Percentiles rank a stretch among this genome's conserved stretches.
Conservation (phyloP, 176 grass and related monocot species). For the Cenchrus fungigraminus region DNA sequence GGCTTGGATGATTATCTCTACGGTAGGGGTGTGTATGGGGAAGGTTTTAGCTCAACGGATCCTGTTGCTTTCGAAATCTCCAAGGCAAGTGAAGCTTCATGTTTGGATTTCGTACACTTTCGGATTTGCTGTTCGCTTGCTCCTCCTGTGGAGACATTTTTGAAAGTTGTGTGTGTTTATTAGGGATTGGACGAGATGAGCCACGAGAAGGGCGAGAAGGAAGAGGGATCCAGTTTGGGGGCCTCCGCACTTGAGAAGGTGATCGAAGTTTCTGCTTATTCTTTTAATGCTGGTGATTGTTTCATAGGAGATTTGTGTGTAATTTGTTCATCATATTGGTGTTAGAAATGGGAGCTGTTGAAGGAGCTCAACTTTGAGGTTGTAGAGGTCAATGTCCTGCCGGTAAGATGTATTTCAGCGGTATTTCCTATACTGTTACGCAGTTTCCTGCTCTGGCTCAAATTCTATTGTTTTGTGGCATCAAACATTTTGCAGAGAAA, state of each 20-base stretch:
- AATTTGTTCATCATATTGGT: conserved; percentile 34
- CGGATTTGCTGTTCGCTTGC: neutral
- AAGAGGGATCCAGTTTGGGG: conserved; percentile 35
- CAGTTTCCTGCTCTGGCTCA: conserved; percentile 28
- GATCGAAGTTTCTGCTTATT: conserved; percentile 34
- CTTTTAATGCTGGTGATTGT: conserved; percentile 22
- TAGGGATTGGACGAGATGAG: conserved; percentile 44
- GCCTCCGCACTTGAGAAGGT: conserved; percentile 51
- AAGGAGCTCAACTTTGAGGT: conserved; percentile 71
- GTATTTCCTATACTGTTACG: conserved; percentile 1
- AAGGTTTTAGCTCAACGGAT: conserved; percentile 30
- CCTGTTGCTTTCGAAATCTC: neutral
- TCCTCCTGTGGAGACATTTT: neutral
- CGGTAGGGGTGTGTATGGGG: conserved; percentile 21
- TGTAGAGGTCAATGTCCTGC: conserved; percentile 66
- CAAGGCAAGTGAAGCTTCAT: conserved; percentile 35
- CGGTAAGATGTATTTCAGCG: conserved; percentile 49
- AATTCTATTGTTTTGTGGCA: conserved; percentile 22
- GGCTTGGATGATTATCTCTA: conserved; percentile 37
- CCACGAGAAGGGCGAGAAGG: conserved; percentile 37
- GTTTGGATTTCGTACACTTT: neutral
- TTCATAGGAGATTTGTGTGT: neutral
- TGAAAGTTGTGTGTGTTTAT: conserved; percentile 27
- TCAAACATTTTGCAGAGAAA: conserved; percentile 53
- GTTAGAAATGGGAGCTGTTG: conserved; percentile 54